Percentiles rank a stretch among this genome's conserved stretches.
These are phyloP conservation scores for Biscogniauxia mediterranea DNA, from an alignment of 2,329 filamentous ascomycete genomes.

Conservation along the genomic window DNA sequence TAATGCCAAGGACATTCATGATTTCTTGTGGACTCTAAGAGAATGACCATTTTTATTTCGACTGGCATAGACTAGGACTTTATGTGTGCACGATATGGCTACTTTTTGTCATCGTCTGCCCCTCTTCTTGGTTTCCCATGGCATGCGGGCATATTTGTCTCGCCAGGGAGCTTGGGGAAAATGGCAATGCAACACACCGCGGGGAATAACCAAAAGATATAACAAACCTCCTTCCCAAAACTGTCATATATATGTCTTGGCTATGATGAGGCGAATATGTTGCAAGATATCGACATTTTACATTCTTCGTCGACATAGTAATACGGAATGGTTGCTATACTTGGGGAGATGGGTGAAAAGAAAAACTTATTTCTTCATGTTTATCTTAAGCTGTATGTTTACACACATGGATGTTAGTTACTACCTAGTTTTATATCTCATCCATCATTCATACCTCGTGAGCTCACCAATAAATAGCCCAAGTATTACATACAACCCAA, in stretches of 20 bases:
- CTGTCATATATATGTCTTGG: slow-evolving; percentile 10
- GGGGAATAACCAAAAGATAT: slow-evolving; percentile 7
- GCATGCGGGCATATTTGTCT: background rate
- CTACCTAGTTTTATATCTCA: too few relatives aligned
- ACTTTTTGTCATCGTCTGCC: background rate
- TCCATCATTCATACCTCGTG: too few relatives aligned
- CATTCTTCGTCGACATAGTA: too few relatives aligned
- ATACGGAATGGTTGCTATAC: too few relatives aligned
- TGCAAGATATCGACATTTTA: background rate
- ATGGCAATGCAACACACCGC: slow-evolving; percentile 16
- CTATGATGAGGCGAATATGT: slow-evolving; percentile 21
- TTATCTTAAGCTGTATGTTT: too few relatives aligned
- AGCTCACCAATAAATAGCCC: too few relatives aligned
- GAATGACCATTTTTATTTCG: background rate
- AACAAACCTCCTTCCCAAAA: slow-evolving; percentile 25
- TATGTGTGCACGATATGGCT: background rate
- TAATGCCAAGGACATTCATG: slow-evolving; percentile 18
- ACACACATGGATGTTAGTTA: too few relatives aligned
- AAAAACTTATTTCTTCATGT: too few relatives aligned
- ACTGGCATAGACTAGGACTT: background rate
- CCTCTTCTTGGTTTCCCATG: background rate
- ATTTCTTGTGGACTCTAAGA: background rate
- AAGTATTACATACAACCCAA: too few relatives aligned
- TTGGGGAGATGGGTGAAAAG: too few relatives aligned
- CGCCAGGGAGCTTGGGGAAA: slow-evolving; percentile 1